Conservation (phyloP, 106 monocot species). For the Dioscorea alata region DNA sequence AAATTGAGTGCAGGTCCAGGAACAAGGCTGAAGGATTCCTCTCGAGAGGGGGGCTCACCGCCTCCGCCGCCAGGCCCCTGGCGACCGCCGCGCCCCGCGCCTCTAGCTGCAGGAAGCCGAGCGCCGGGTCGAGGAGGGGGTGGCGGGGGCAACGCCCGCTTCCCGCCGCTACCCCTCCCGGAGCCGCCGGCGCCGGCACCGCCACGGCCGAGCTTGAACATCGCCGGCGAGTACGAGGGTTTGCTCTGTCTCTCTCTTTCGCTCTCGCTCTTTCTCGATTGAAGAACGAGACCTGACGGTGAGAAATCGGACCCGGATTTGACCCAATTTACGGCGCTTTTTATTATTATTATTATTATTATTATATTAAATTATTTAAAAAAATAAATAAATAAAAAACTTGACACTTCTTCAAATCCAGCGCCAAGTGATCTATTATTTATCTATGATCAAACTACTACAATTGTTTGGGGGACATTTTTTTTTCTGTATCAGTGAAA, state of each 20-base stretch:
- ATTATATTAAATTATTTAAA: no score
- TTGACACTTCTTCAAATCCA: no score
- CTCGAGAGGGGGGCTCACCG: slow-evolving; percentile 12
- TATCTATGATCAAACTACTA: no score
- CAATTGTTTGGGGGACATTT: no score
- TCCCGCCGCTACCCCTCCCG: slow-evolving; percentile 25
- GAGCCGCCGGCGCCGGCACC: slow-evolving; percentile 26
- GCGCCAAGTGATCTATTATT: no score
- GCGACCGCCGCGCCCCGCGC: background rate
- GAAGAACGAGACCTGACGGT: no score
- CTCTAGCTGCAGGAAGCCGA: background rate
- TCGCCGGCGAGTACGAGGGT: slow-evolving; percentile 4
- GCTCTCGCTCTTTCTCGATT: background rate
- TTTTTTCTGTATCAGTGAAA: no score
- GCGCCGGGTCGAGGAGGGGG: slow-evolving; percentile 4
- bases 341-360: no score
- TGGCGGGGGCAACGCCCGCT: background rate
- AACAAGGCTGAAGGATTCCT: slow-evolving; percentile 68
- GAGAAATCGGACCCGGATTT: no score
- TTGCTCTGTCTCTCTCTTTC: background rate
- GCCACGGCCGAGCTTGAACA: slow-evolving; percentile 44
- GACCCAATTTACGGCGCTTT: no score
- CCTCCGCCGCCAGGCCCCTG: background rate
- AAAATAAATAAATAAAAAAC: no score
- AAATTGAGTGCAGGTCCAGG: slow-evolving; percentile 47